phyloP scores from a whole-genome alignment of 495 filamentous ascomycete species.

The Podospora didyma region DNA sequence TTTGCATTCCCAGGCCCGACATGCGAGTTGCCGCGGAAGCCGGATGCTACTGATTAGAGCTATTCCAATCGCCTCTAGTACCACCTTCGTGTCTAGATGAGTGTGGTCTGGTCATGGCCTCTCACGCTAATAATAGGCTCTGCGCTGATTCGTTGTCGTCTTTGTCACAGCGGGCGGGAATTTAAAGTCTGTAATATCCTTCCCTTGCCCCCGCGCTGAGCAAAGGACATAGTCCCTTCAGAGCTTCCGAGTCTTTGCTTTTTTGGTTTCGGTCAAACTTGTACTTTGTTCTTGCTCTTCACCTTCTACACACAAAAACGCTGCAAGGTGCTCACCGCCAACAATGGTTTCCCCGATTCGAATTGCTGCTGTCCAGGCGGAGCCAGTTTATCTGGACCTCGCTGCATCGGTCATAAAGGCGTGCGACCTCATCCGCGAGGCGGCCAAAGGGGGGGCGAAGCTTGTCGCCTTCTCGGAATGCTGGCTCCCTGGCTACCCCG shows the following conservation, averaged over 20 bases:
- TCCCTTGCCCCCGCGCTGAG: not conserved
- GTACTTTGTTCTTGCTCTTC: not conserved
- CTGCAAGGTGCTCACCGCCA: not conserved
- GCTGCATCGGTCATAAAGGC: constrained; percentile 46
- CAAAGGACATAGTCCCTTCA: not conserved
- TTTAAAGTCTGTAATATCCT: not conserved
- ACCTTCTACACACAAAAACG: not conserved
- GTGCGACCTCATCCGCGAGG: constrained; percentile 47
- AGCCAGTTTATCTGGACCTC: constrained; percentile 54
- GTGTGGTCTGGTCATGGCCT: not conserved
- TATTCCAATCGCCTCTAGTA: not conserved
- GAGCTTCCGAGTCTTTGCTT: not conserved
- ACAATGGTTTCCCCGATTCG: constrained; percentile 12
- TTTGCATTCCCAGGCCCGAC: not conserved
- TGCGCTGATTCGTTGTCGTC: not conserved
- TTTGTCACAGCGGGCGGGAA: not conserved
- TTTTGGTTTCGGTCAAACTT: not conserved
- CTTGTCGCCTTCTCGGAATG: constrained; percentile 54
- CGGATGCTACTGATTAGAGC: not conserved
- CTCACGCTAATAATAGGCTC: not conserved
- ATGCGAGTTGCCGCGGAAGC: not conserved
- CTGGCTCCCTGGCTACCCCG: constrained; percentile 55
- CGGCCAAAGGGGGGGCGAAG: constrained; percentile 44
- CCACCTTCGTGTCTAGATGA: not conserved
- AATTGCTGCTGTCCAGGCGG: constrained; percentile 49